Evolutionary conservation across 2,329 filamentous ascomycete genomes (phyloP).

Genomic region (Talaromyces sp.): DNA sequence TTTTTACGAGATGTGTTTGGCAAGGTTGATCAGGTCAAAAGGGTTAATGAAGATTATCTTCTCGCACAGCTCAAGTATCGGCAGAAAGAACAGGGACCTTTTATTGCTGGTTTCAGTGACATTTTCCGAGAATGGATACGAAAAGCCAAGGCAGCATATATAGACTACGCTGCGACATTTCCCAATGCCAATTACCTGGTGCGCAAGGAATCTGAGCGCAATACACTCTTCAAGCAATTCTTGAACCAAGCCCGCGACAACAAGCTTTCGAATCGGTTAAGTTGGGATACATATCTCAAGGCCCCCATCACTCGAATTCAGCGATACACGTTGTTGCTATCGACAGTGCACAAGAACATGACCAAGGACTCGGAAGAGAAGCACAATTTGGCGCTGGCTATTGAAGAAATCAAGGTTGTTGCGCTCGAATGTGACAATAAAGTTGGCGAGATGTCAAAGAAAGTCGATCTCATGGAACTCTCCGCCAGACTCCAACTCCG

Average conservation of each 20-base stretch:
- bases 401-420: slow-evolving; percentile 86
- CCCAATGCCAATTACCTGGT: slow-evolving; percentile 79
- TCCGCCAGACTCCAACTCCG: slow-evolving; percentile 77
- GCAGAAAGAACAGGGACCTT: slow-evolving; percentile 93
- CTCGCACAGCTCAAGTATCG: slow-evolving; percentile 93
- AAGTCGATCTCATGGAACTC: slow-evolving; percentile 82
- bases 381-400: slow-evolving; percentile 72
- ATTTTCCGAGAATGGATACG: slow-evolving; percentile 98
- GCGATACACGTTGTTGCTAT: slow-evolving; percentile 77
- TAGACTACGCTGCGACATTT: slow-evolving; percentile 86
- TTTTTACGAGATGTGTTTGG: slow-evolving; percentile 88
- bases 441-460: slow-evolving; percentile 87
- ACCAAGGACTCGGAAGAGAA: slow-evolving; percentile 83
- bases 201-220: slow-evolving; percentile 76
- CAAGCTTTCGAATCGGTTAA: slow-evolving; percentile 73
- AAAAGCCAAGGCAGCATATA: slow-evolving; percentile 82
- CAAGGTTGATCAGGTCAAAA: slow-evolving; percentile 80
- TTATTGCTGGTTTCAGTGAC: slow-evolving; percentile 89
- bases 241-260: slow-evolving; percentile 75
- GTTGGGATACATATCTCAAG: slow-evolving; percentile 93
- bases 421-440: slow-evolving; percentile 87
- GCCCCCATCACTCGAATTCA: slow-evolving; percentile 89
- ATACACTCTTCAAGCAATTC: slow-evolving; percentile 81
- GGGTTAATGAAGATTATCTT: slow-evolving; percentile 88
- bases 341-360: slow-evolving; percentile 81